A percentile compares a stretch with the other conserved stretches of the same genome.
Evolutionary conservation across 176 grass and related monocot genomes (phyloP).

Genomic region (Hyparrhenia diplandra): DNA sequence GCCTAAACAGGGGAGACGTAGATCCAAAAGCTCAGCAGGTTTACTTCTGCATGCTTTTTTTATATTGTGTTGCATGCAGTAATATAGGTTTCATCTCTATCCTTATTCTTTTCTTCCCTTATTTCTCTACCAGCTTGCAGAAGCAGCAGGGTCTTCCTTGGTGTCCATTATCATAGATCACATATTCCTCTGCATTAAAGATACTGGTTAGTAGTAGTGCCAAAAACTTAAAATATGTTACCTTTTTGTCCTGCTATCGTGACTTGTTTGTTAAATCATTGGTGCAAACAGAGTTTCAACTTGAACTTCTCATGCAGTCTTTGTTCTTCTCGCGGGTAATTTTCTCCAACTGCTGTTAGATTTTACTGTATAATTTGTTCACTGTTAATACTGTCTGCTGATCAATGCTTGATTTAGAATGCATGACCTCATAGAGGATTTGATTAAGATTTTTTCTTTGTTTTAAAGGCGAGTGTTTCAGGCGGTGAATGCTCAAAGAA

Average conservation of each 20-base stretch:
- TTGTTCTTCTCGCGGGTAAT: slow-evolving; percentile 95
- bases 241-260: slow-evolving; percentile 18
- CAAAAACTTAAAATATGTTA: slow-evolving; percentile 10
- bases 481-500: slow-evolving; percentile 78
- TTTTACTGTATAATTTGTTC: slow-evolving; percentile 1
- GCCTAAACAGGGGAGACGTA: slow-evolving; percentile 95
- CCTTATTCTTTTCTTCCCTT: slow-evolving; percentile 28
- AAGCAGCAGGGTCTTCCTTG: slow-evolving; percentile 93
- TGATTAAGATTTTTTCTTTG: slow-evolving; percentile 17
- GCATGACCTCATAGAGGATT: not conserved
- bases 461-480: slow-evolving; percentile 79
- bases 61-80: slow-evolving; percentile 14
- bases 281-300: slow-evolving; percentile 83
- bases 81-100: slow-evolving; percentile 9
- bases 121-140: slow-evolving; percentile 59
- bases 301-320: slow-evolving; percentile 98
- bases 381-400: slow-evolving; percentile 5
- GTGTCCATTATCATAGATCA: slow-evolving; percentile 97
- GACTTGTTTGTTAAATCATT: slow-evolving; percentile 36
- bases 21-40: slow-evolving; percentile 90
- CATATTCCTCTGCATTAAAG: slow-evolving; percentile 98
- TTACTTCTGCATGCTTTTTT: slow-evolving; percentile 22
- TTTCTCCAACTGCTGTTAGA: not conserved
- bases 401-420: slow-evolving; percentile 32
- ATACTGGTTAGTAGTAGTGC: slow-evolving; percentile 65